A percentile compares a stretch with the other conserved stretches of the same genome.
Evolutionary conservation across 176 grass and related monocot genomes (phyloP).

Genomic region (Oryza glaberrima): DNA sequence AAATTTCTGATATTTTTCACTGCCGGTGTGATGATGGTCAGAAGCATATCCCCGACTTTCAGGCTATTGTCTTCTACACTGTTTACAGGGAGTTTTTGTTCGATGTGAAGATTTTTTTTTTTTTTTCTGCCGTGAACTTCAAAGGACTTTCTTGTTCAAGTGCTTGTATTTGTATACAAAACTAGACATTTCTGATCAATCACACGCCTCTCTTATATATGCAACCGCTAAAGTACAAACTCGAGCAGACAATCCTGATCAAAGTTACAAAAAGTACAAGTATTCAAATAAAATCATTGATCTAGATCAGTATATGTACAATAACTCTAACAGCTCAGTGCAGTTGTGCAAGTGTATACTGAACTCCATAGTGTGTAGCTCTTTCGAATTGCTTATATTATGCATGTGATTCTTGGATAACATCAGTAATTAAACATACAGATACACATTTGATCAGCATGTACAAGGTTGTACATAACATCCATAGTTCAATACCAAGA

Average conservation of each 20-base stretch:
- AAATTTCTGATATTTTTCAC: neutral
- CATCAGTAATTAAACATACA: slow-evolving; percentile 9
- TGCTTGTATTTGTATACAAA: neutral
- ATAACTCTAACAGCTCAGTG: neutral
- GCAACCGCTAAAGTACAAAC: neutral
- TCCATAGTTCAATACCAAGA: neutral
- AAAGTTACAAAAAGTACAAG: neutral
- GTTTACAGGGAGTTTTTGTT: slow-evolving; percentile 22
- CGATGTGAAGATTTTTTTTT: neutral
- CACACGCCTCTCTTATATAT: neutral
- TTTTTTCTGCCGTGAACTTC: neutral
- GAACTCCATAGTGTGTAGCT: neutral
- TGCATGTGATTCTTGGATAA: neutral
- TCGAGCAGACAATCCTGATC: neutral
- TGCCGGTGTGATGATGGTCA: neutral
- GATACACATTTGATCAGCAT: neutral
- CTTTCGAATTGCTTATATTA: neutral
- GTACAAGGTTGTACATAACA: neutral
- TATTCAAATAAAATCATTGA: slow-evolving; percentile 6
- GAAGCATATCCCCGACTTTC: neutral
- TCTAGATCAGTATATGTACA: slow-evolving; percentile 35
- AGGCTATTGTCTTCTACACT: neutral
- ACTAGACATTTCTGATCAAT: neutral
- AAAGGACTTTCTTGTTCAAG: neutral
- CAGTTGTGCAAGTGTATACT: slow-evolving; percentile 7